Conservation (phyloP, 257 asterid genomes). For the Gentiana macrophylla region DNA sequence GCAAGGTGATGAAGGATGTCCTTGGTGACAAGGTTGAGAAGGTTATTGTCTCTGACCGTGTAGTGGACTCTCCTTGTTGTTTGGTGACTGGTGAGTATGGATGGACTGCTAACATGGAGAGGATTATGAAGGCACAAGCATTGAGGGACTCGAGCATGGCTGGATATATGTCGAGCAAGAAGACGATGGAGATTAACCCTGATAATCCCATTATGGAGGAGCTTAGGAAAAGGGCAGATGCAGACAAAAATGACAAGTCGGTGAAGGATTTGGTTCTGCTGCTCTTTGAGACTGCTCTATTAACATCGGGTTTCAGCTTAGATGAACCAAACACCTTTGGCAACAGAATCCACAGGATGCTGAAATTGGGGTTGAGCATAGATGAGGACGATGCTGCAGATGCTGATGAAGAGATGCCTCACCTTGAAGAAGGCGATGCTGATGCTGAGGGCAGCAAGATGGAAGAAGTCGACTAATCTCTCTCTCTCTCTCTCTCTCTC, state of each 20-base stretch:
- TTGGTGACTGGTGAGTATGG: slow-evolving; percentile 56
- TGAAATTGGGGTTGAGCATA: slow-evolving; percentile 50
- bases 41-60: slow-evolving; percentile 42
- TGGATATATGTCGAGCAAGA: slow-evolving; percentile 53
- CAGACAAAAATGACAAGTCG: slow-evolving; percentile 49
- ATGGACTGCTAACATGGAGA: slow-evolving; percentile 44
- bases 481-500: too few relatives aligned
- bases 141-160: slow-evolving; percentile 52
- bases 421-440: slow-evolving; percentile 32
- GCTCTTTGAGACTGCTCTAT: slow-evolving; percentile 48
- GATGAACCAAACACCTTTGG: slow-evolving; percentile 54
- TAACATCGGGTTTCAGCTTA: slow-evolving; percentile 52
- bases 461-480: slow-evolving; percentile 50
- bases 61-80: slow-evolving; percentile 54
- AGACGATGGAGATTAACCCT: slow-evolving; percentile 56
- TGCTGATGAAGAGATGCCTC: slow-evolving; percentile 44
- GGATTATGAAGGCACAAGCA: slow-evolving; percentile 44
- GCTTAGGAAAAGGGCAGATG: slow-evolving; percentile 52
- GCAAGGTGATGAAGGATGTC: slow-evolving; percentile 58
- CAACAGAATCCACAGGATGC: slow-evolving; percentile 52
- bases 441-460: slow-evolving; percentile 63
- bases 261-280: slow-evolving; percentile 49
- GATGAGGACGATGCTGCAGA: slow-evolving; percentile 35
- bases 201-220: slow-evolving; percentile 58
- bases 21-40: slow-evolving; percentile 47